phyloP scores from a whole-genome alignment of 2,329 filamentous ascomycete genomes.

The Lasiodiplodia citricola region DNA sequence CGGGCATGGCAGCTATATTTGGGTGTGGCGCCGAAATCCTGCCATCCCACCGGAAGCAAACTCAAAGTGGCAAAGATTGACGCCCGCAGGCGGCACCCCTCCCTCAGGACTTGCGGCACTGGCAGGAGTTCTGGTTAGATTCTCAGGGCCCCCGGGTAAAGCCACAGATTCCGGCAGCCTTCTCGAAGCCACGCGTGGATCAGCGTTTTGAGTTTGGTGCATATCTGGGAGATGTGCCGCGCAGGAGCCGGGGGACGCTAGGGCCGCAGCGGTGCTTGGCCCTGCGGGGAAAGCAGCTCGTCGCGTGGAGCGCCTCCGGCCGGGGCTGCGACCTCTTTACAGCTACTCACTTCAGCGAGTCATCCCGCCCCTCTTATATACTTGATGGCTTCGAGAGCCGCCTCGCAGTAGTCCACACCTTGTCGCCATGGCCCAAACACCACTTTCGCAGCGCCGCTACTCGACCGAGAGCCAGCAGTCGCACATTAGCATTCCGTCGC shows the following conservation, averaged over 20 bases:
- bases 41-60: slow-evolving; percentile 1
- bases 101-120: too few species aligned
- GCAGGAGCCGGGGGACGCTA: neutral
- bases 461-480: slow-evolving; percentile 20
- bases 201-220: neutral
- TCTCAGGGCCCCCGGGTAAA: neutral
- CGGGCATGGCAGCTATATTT: slow-evolving; percentile 16
- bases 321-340: neutral
- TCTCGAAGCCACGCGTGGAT: slow-evolving; percentile 6
- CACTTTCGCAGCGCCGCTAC: slow-evolving; percentile 12
- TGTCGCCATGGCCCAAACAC: neutral
- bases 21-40: slow-evolving; percentile 17
- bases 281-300: slow-evolving; percentile 6
- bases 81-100: neutral
- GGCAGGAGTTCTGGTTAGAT: neutral
- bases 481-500: slow-evolving; percentile 15
- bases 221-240: neutral
- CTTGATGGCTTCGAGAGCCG: slow-evolving; percentile 4
- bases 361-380: slow-evolving; percentile 12
- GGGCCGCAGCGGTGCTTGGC: neutral
- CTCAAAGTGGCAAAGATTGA: neutral
- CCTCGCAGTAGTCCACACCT: neutral
- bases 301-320: slow-evolving; percentile 11
- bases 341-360: slow-evolving; percentile 9
- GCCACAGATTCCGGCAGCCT: slow-evolving; percentile 18